Base-by-base conservation (phyloP, 1,284 basidiomycete species). In the Athelia sp. region DNA sequence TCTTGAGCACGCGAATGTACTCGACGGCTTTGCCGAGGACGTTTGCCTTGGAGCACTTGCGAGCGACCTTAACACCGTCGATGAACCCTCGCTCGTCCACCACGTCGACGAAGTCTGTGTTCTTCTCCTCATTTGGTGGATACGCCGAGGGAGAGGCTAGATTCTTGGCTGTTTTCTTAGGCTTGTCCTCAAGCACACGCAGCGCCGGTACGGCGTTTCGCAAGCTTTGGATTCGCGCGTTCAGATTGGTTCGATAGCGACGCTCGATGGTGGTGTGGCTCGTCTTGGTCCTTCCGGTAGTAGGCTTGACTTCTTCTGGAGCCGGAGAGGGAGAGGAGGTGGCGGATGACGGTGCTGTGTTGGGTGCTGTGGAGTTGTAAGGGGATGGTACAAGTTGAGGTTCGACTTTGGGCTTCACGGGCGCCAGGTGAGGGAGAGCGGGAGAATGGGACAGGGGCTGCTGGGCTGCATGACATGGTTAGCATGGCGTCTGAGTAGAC, bases 241-340 rank as follows among this genome's bases (percentile, higher is more conserved):
- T 95, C 51, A 95, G 78, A 65, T 94, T 94, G 15, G 92, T 93
- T 35, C 93, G 81, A 61, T 94, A 91, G 26, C 93, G 78, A 14
- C 93, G 81, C 67, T 95, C 93, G 56, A 95, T 94, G 21, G 90
- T 93, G 10, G 93, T 95, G 64, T 95, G 92, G 52, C 88, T 90
- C 0, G 88, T 90, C 67, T 90, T 90, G n/a, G 86, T 81, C 2
- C 87, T 40, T 18, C 54, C 52, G 26, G 64, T 58, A 3, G 58
- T 55, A 4, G 60, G 55, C 23, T 55, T 55, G 21, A 59, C 58
- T 21, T 61, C 54, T 11, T 57, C 47, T 23, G 64, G 56, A 51
- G 63, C 63, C 19, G 55, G 66, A 29, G 58, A 66, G 31, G 59
- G 67, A 17, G 56, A 71, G 18, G 60, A 68, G 43, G 56, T 64